A percentile compares a stretch with the other conserved stretches of the same genome.
Evolutionary conservation across 202 grass and related monocot genomes (phyloP).

Genomic region (Saccharum hybrid): DNA sequence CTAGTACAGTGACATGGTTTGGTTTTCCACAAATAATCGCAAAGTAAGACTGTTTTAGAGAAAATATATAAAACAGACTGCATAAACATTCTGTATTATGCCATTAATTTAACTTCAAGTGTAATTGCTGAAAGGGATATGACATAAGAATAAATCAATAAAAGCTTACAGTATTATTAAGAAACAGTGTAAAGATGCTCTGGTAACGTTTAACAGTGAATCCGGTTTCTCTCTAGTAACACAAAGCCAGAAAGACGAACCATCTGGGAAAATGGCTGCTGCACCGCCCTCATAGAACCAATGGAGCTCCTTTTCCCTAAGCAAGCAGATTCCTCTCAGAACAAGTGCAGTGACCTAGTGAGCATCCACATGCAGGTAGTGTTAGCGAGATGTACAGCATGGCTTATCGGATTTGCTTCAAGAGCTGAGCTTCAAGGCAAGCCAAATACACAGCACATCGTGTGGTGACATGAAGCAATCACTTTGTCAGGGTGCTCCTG

Average conservation of each 20-base stretch:
- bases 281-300: conserved; percentile 90
- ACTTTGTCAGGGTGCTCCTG: no score
- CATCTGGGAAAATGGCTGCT: conserved; percentile 83
- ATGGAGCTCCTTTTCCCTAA: conserved; percentile 82
- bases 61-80: not conserved
- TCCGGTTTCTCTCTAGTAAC: not conserved
- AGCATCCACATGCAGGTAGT: no score
- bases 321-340: conserved; percentile 83
- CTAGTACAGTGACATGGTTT: not conserved
- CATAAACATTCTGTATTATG: not conserved
- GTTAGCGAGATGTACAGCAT: no score
- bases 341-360: not conserved
- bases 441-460: no score
- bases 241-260: conserved; percentile 42
- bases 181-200: no score
- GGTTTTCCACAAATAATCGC: not conserved
- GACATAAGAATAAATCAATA: not conserved
- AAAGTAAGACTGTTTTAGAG: not conserved
- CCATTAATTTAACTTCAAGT: not conserved
- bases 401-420: no score
- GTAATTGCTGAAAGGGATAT: not conserved
- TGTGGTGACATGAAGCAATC: no score
- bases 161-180: not conserved
- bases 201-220: no score
- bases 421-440: no score